These are phyloP conservation scores for Sanghuangporus weigelae DNA, from an alignment of 1,284 basidiomycete genomes.

Conservation along the genomic window DNA sequence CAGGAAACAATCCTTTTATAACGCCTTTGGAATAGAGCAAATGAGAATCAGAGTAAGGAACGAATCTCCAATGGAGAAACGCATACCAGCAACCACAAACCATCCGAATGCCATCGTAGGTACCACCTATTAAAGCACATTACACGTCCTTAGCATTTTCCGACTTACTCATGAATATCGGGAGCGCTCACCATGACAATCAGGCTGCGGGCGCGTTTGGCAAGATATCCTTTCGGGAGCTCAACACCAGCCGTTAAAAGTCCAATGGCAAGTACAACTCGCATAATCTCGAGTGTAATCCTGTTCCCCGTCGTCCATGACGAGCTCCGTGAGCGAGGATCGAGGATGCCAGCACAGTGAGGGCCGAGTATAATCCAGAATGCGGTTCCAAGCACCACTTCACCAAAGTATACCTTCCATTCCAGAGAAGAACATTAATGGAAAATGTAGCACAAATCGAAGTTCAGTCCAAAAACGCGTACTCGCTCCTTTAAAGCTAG, in stretches of 20 bases:
- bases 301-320: conserved; percentile 34
- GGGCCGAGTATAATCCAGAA: conserved; percentile 76
- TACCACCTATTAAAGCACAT: conserved; percentile 33
- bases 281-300: conserved; percentile 77
- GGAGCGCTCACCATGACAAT: conserved; percentile 39
- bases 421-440: neutral
- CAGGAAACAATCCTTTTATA: neutral
- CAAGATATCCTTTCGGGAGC: conserved; percentile 62
- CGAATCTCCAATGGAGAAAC: neutral
- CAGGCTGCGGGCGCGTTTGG: conserved; percentile 53
- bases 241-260: conserved; percentile 74
- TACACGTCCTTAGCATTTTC: neutral
- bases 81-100: conserved; percentile 56
- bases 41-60: conserved; percentile 38
- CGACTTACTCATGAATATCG: neutral
- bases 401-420: conserved; percentile 79
- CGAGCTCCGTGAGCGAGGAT: conserved; percentile 73
- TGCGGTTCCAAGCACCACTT: conserved; percentile 85
- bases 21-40: conserved; percentile 52
- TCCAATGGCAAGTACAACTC: conserved; percentile 63
- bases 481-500: conserved; percentile 80
- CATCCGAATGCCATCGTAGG: conserved; percentile 80
- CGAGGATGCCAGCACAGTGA: conserved; percentile 72
- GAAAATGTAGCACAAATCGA: neutral
- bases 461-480: neutral